Evolutionary conservation across 2,329 filamentous ascomycete species (phyloP).

Genomic region (Leptographium flavum): DNA sequence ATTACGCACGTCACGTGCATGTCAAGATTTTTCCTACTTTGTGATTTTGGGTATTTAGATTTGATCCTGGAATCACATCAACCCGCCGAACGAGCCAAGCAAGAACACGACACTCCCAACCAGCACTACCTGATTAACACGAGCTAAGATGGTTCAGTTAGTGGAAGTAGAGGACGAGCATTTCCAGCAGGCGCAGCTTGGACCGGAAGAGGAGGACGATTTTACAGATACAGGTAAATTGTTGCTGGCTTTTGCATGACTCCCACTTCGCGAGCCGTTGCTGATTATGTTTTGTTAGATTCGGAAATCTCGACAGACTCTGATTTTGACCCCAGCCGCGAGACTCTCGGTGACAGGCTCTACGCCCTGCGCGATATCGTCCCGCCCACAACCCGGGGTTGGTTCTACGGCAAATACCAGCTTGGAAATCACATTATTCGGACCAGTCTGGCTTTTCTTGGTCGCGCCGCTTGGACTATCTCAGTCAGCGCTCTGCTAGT

Average conservation of each 20-base stretch:
- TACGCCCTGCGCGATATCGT: constrained; percentile 63
- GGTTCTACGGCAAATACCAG: constrained; percentile 46
- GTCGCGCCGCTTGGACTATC: constrained; percentile 82
- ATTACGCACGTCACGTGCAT: no score
- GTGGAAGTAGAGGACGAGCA: constrained; percentile 95
- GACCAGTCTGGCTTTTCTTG: constrained; percentile 53
- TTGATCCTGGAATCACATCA: no score
- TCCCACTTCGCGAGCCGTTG: neutral
- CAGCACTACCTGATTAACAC: neutral
- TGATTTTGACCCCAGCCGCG: constrained; percentile 45
- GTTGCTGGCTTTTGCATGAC: neutral
- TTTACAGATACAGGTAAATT: constrained; percentile 77
- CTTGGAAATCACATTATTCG: constrained; percentile 42
- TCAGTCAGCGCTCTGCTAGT: constrained; percentile 80
- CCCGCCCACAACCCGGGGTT: constrained; percentile 55
- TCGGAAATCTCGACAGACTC: constrained; percentile 75
- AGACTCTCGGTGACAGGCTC: constrained; percentile 53
- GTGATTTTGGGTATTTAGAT: no score
- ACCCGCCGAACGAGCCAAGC: neutral
- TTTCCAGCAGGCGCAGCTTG: constrained; percentile 58
- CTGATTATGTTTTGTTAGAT: constrained; percentile 30
- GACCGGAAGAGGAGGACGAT: constrained; percentile 72
- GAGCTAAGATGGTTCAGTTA: constrained; percentile 68
- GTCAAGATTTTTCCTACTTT: no score
- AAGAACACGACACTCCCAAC: neutral